Evolutionary conservation across 352 stramenopile species (phyloP), one percentile per base, ranked within the genome.

Genomic region (Aphanomyces cochlioides): DNA sequence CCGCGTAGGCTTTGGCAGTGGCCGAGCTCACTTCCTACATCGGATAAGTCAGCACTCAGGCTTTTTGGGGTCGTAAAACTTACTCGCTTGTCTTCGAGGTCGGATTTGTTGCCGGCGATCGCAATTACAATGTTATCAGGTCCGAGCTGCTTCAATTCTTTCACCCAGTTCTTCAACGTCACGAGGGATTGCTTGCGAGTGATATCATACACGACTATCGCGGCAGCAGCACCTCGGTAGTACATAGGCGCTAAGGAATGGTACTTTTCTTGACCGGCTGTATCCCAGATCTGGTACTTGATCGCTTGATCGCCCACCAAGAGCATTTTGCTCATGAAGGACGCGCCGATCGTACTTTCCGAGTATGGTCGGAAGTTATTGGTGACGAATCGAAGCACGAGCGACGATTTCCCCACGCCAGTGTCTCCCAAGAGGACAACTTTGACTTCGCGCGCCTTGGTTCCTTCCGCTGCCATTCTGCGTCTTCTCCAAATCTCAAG

Each of bases 261-360:
- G 77, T 99, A 99, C 77, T 94, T 94, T 71, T 99, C 96, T 84
- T 99, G 96, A 15, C 97, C 97, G 40, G 97, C 97, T 13, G 97
- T 99, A 78, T 99, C 96, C 96, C 96, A 99, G 77, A 99, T 98
- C 80, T 98, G 93, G 76, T 98, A 98, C 83, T 98, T 97, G 72
- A 97, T 95, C 56, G 90, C 85, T 54, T 86, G 85, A 74, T 94
- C 88, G 67, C 97, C 93, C 47, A 98, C 87, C 45, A 95, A 83
- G 64, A 98, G 93, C 75, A 97, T 97, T 83, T 98, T 98, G 67
- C 79, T 92, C 90, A 99, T 97, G 88, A 98, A 99, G 50, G 92
- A 97, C 37, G 96, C 96, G 70, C 97, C 96, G 74, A 99, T 99
- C 15, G 97, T 99, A 37, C 93, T 97, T 82, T 98, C 94, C 15